A percentile compares a stretch with the other conserved stretches of the same genome.
Conservation (phyloP, 139 green algal genomes). For the Chlorella sorokiniana region DNA sequence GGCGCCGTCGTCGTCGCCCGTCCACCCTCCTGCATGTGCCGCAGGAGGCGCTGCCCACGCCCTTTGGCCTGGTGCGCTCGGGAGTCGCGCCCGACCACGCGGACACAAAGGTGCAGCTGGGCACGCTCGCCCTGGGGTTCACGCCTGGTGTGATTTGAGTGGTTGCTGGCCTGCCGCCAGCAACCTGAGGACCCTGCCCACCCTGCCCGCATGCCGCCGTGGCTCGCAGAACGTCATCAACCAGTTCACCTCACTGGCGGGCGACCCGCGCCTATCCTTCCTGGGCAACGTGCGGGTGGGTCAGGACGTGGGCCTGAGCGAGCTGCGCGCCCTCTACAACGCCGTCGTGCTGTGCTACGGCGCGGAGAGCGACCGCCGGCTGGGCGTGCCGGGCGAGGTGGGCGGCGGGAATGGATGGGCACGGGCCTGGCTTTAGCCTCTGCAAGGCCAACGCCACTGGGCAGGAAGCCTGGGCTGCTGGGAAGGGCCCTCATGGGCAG, state of each 20-base stretch:
- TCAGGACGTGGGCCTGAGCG: slow-evolving; percentile 65
- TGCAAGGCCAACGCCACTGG: too few relatives aligned
- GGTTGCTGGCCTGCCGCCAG: not conserved
- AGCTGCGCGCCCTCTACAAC: slow-evolving; percentile 80
- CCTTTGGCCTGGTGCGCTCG: slow-evolving; percentile 94
- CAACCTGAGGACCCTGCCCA: not conserved
- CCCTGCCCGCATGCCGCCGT: not conserved
- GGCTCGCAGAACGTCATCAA: slow-evolving; percentile 88
- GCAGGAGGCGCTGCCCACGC: slow-evolving; percentile 86
- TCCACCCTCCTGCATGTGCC: not conserved
- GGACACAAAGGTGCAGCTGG: slow-evolving; percentile 84
- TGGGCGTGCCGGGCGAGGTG: slow-evolving; percentile 84
- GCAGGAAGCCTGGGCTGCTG: too few relatives aligned
- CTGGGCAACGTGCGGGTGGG: slow-evolving; percentile 85
- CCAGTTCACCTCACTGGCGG: slow-evolving; percentile 76
- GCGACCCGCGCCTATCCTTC: slow-evolving; percentile 65
- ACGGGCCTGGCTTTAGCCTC: not conserved
- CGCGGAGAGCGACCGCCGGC: slow-evolving; percentile 81
- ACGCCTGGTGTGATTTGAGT: not conserved
- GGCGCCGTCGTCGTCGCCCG: too few relatives aligned
- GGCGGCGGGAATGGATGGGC: not conserved
- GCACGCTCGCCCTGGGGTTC: not conserved
- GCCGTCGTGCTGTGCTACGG: slow-evolving; percentile 90
- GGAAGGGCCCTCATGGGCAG: too few relatives aligned
- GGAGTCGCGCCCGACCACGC: slow-evolving; percentile 96